Evolutionary conservation across 164 flowering plant genomes (phyloP), one percentile per base, ranked within the genome.

Genomic region (Magnolia officinalis): DNA sequence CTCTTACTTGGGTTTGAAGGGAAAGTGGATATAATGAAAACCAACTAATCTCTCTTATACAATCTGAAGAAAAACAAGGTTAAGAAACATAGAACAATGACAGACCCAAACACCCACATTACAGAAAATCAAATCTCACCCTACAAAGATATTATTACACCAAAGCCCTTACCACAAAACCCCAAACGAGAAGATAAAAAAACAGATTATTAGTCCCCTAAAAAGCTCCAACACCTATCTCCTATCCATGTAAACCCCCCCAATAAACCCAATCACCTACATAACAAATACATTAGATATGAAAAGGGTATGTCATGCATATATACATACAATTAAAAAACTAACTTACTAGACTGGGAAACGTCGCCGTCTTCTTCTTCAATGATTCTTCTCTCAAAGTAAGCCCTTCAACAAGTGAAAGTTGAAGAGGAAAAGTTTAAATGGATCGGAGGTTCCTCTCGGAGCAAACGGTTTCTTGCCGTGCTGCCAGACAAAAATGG

Each of bases 371-470:
- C 20, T 74, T 68, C 72, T 70, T 16, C 16, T 11, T 55, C 61
- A 55, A 16, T 14, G 61, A 55, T 55, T 16, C 18, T 55, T 55
- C 18, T 69, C 50, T 13, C 10, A 24, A 69, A 52, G 24, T 49
- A 63, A 67, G 77, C 49, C 74, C 79, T 75, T 72, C 75, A 66
- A 72, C 75, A 59, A 50, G 63, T 66, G 58, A 8, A 8, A 63
- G 70, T 61, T 81, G 77, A 72, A 58, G 73, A 11, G 29, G 81
- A 52, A 76, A 82, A 82, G 82, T 85, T 20, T 83, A 84, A 83
- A 82, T 84, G 86, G 97, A 91, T 92, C 97, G 87, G 92, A 92
- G 90, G 95, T 87, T 92, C 92, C 91, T 92, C 95, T 90, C 93
- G 86, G 91, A 84, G 91, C 93, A 88, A 86, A 78, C 58, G 55